Conservation (phyloP, 106 monocot species). For the Narthecium ossifragum region DNA sequence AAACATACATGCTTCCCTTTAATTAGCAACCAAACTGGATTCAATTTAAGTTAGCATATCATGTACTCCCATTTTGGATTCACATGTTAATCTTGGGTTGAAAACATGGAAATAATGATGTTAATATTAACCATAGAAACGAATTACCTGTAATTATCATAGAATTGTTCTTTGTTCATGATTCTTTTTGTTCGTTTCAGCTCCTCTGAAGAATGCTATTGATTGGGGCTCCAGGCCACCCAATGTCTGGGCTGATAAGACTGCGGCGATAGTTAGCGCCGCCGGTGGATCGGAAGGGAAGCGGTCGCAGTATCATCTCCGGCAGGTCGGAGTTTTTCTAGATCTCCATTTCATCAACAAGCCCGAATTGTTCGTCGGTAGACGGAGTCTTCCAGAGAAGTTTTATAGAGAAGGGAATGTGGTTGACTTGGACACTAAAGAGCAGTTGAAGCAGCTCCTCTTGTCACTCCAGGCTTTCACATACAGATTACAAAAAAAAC, state of each 20-base stretch:
- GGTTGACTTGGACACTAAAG: conserved; percentile 43
- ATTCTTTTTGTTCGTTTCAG: conserved; percentile 5
- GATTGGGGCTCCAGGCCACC: conserved; percentile 65
- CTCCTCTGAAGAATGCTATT: conserved; percentile 63
- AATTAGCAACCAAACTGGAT: neutral
- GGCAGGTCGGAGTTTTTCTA: conserved; percentile 58
- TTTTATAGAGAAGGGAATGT: conserved; percentile 54
- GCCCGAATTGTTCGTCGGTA: conserved; percentile 50
- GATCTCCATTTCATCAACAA: conserved; percentile 87
- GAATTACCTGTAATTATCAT: no score
- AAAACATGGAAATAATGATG: neutral
- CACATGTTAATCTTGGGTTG: no score
- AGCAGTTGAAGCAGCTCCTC: conserved; percentile 42
- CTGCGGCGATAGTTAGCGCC: conserved; percentile 53
- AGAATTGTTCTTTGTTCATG: neutral
- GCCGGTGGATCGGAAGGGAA: conserved; percentile 50
- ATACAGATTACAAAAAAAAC: conserved; percentile 16
- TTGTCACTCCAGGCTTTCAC: conserved; percentile 53
- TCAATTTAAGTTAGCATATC: neutral
- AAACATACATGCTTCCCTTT: neutral
- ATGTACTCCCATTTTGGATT: no score
- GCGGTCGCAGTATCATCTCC: conserved; percentile 62
- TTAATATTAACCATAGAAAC: neutral
- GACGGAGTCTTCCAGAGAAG: conserved; percentile 35
- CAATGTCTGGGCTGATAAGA: conserved; percentile 53